These are phyloP conservation scores for Suhomyces chickasaworum DNA, from an alignment of 1,139 yeast genomes.

Conservation along the genomic window DNA sequence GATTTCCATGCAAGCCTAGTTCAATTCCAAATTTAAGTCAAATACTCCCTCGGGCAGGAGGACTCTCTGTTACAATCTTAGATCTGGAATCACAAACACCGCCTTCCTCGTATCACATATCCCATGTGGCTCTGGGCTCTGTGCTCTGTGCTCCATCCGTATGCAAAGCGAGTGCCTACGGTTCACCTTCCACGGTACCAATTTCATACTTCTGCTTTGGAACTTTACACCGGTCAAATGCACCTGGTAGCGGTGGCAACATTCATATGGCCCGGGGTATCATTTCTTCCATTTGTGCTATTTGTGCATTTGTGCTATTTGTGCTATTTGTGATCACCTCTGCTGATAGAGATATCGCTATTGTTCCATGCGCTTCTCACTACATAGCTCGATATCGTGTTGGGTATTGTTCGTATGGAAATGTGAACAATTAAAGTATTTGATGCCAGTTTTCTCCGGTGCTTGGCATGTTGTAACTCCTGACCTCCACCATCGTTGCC, in stretches of 20 bases:
- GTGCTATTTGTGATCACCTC: no score
- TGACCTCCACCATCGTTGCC: not conserved
- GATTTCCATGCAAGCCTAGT: not conserved
- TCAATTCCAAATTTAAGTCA: not conserved
- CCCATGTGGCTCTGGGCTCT: not conserved
- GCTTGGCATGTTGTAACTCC: not conserved
- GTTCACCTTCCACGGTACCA: not conserved
- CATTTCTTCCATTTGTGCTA: no score
- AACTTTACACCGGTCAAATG: no score
- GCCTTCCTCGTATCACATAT: not conserved
- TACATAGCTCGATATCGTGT: not conserved
- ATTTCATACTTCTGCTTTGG: no score
- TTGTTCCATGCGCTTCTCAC: not conserved
- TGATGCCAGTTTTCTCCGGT: not conserved
- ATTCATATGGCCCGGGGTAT: not conserved
- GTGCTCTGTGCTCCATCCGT: no score
- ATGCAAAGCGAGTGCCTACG: not conserved
- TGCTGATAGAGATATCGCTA: no score
- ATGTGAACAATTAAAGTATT: not conserved
- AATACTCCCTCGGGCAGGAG: not conserved
- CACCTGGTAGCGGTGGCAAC: not conserved
- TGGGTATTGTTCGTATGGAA: not conserved
- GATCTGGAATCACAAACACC: not conserved
- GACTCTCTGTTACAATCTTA: no score
- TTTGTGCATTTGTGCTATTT: no score